Percentiles rank a stretch among this genome's conserved stretches.
These are phyloP conservation scores for Thalassiosira sp. DNA, from an alignment of 352 stramenopile genomes.

Conservation along the genomic window DNA sequence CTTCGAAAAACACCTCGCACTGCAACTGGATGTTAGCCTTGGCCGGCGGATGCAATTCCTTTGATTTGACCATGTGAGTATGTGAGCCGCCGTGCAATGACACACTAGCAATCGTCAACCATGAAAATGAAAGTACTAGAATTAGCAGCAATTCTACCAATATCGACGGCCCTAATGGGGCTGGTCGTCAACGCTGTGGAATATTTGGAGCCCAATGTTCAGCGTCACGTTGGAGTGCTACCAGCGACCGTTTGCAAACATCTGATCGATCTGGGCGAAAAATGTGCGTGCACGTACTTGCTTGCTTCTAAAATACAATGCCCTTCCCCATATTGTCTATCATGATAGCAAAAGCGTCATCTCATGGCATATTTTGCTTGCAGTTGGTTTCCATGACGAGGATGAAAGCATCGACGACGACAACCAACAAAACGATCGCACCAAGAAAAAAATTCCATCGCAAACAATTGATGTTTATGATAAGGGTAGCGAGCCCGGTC, in stretches of 20 bases:
- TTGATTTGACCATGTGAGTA: too few species aligned
- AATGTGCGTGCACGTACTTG: not conserved
- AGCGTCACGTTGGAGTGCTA: not conserved
- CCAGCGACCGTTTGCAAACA: slow-evolving; percentile 3
- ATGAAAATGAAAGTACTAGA: too few species aligned
- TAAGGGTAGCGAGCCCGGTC: not conserved
- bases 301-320: not conserved
- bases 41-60: too few species aligned
- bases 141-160: too few species aligned
- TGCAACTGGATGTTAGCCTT: too few species aligned
- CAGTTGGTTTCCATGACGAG: not conserved
- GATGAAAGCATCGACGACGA: slow-evolving; percentile 16
- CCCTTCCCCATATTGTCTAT: not conserved
- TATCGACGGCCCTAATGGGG: too few species aligned
- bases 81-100: too few species aligned
- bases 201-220: slow-evolving; percentile 1
- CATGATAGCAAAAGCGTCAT: too few species aligned
- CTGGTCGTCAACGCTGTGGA: not conserved
- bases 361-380: too few species aligned
- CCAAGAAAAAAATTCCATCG: not conserved
- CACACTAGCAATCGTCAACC: too few species aligned
- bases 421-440: not conserved
- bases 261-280: slow-evolving; percentile 1
- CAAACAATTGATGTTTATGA: slow-evolving; percentile 2
- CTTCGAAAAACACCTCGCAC: too few species aligned